These are phyloP conservation scores for Coniferiporia sulphurascens DNA, from an alignment of 1,284 basidiomycete species.

Conservation along the genomic window DNA sequence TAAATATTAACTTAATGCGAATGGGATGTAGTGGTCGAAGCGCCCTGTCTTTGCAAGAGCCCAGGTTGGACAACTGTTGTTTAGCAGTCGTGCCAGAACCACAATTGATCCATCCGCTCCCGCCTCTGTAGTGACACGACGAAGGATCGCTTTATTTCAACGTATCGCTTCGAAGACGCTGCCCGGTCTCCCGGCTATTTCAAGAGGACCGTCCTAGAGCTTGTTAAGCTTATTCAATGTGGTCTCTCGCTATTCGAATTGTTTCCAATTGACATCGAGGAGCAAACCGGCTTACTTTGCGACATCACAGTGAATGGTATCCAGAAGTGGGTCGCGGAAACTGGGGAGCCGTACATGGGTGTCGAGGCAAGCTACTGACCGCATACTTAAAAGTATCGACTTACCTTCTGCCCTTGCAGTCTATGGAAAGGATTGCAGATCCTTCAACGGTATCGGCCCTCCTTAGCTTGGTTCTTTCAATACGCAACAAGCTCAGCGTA, in stretches of 20 bases:
- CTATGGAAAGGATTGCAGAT: conserved; percentile 66
- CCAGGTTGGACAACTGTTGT: conserved; percentile 40
- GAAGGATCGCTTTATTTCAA: conserved; percentile 68
- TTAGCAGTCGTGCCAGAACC: background rate
- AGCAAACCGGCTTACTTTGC: conserved; percentile 63
- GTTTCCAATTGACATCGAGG: conserved; percentile 37
- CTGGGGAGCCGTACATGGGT: conserved; percentile 55
- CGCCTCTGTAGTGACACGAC: conserved; percentile 54
- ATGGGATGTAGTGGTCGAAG: conserved; percentile 74
- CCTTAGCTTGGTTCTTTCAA: conserved; percentile 58
- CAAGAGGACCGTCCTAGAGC: conserved; percentile 60
- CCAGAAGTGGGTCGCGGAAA: conserved; percentile 55
- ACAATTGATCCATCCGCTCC: conserved; percentile 15
- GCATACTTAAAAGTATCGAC: too few relatives aligned
- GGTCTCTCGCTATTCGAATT: conserved; percentile 65
- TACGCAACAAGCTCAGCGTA: conserved; percentile 61
- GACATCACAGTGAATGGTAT: conserved; percentile 69
- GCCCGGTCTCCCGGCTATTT: conserved; percentile 36
- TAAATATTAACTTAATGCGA: conserved; percentile 72
- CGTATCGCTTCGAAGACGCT: conserved; percentile 56
- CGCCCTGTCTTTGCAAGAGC: conserved; percentile 70
- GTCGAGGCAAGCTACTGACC: conserved; percentile 44
- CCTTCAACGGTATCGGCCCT: conserved; percentile 64
- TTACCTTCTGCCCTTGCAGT: conserved; percentile 33
- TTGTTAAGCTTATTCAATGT: conserved; percentile 68